Base-by-base conservation (phyloP, 495 filamentous ascomycete genomes). In the Tuber magnatum region DNA sequence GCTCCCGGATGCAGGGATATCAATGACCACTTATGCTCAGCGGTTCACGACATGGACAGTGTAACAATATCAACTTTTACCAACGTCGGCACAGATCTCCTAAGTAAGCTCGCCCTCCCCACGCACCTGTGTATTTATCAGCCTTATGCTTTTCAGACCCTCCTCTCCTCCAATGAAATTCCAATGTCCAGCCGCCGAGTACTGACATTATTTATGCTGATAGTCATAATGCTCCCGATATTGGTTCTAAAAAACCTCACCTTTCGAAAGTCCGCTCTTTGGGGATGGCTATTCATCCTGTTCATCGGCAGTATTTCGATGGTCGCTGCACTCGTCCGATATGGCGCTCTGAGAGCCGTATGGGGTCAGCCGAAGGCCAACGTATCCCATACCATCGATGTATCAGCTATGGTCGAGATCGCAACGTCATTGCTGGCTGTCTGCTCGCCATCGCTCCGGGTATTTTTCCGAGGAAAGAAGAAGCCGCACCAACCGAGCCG, bases 321-420 rank as follows among this genome's bases (percentile, higher is more conserved):
- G 39, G n/a, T 83, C 1, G 83, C 83, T 2, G 83, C 83, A 73
- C 75, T 83, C 16, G 80, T 81, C 18, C 77, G 83, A 22, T 83
- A 83, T 74, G 72, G 80, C 0, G 80, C 78, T 51, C 78, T 84
- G 16, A 71, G 81, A 72, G 56, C 79, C 2, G 82, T 83, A 4
- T 79, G 80, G 41, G 75, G 74, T 20, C 79, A 81, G 12, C 79
- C 83, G 1, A 81, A 78, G 35, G 81, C 83, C 2, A 76, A 76
- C 28, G 83, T 84, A 35, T 83, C 82, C 22, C 83, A 83, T 73
- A 83, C 83, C 10, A 84, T 84, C 43, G 83, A 84, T 69, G 83
- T 84, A 42, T 83, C 82, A 78, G 82, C 83, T 0, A 71, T 83
- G 18, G 82, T 83, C 22, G 83, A 84, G 71, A 84, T 84, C 32